phyloP scores from a whole-genome alignment of 1,139 yeast genomes.

The Candida glucosophila region DNA sequence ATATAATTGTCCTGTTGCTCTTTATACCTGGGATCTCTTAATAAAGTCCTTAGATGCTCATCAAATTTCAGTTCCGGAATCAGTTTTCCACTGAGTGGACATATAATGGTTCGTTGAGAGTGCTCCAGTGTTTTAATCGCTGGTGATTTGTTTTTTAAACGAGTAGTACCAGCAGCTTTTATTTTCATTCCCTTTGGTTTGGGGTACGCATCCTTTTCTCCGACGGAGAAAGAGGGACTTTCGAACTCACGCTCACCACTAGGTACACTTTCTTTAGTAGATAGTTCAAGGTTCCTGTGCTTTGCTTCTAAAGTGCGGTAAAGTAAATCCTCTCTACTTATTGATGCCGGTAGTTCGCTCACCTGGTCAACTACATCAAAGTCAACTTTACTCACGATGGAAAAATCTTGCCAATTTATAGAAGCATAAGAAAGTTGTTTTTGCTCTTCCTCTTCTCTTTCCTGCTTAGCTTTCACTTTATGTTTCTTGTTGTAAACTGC shows the following conservation, averaged over 20 bases:
- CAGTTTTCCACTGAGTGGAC: conserved; percentile 67
- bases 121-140: conserved; percentile 1
- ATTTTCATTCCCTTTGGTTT: conserved; percentile 53
- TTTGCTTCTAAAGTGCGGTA: conserved; percentile 48
- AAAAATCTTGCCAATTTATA: conserved; percentile 84
- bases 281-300: too few relatives aligned
- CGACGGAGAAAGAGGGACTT: not conserved
- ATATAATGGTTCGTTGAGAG: conserved; percentile 37
- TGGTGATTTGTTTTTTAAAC: conserved; percentile 25
- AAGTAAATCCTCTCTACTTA: conserved; percentile 51
- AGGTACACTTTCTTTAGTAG: conserved; percentile 1
- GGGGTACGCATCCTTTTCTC: conserved; percentile 1
- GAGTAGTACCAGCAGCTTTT: conserved; percentile 59
- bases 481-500: conserved; percentile 46
- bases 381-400: conserved; percentile 58
- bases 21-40: conserved; percentile 73
- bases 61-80: conserved; percentile 70
- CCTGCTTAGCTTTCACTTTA: conserved; percentile 13
- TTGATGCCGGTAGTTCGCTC: conserved; percentile 53
- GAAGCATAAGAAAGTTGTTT: conserved; percentile 53
- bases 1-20: conserved; percentile 62
- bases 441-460: conserved; percentile 22
- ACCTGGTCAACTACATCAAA: conserved; percentile 62
- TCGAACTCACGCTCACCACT: not conserved
- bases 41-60: conserved; percentile 60